phyloP scores from a whole-genome alignment of 2,329 filamentous ascomycete species.

The Clarireedia hainanense region DNA sequence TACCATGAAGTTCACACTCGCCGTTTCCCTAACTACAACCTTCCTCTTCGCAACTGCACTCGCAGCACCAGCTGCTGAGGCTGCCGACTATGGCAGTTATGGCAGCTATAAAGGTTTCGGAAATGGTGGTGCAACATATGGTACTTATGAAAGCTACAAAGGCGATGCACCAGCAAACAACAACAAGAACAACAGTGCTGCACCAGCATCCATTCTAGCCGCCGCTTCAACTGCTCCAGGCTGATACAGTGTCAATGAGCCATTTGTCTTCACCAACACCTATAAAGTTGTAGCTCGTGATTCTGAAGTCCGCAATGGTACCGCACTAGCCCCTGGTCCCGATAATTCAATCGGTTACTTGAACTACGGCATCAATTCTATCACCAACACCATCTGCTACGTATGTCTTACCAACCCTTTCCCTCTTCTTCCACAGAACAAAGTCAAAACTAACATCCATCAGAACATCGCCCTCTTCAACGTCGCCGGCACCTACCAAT shows the following conservation, averaged over 20 bases:
- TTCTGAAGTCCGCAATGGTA: constrained; percentile 38
- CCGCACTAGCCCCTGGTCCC: constrained; percentile 27
- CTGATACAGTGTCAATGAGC: neutral
- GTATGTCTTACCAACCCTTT: constrained; percentile 11
- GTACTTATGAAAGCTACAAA: neutral
- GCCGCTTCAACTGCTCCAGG: neutral
- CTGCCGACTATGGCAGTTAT: neutral
- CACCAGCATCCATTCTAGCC: constrained; percentile 1
- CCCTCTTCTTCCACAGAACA: neutral
- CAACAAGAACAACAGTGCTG: constrained; percentile 3
- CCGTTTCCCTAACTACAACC: neutral
- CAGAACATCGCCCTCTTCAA: constrained; percentile 40
- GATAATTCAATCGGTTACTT: constrained; percentile 38
- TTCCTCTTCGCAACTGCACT: neutral
- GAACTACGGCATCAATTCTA: constrained; percentile 41
- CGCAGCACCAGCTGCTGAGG: neutral
- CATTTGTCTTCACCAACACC: constrained; percentile 36
- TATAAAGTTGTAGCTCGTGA: constrained; percentile 39
- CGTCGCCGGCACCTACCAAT: constrained; percentile 38
- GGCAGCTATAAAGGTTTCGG: neutral
- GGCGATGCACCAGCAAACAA: constrained; percentile 1
- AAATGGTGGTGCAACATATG: neutral
- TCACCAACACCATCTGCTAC: constrained; percentile 27
- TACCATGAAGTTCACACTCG: constrained; percentile 8
- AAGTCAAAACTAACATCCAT: neutral